Percentiles rank a stretch among this genome's conserved stretches.
Evolutionary conservation across 495 filamentous ascomycete species (phyloP).

Genomic region (Podospora australis): DNA sequence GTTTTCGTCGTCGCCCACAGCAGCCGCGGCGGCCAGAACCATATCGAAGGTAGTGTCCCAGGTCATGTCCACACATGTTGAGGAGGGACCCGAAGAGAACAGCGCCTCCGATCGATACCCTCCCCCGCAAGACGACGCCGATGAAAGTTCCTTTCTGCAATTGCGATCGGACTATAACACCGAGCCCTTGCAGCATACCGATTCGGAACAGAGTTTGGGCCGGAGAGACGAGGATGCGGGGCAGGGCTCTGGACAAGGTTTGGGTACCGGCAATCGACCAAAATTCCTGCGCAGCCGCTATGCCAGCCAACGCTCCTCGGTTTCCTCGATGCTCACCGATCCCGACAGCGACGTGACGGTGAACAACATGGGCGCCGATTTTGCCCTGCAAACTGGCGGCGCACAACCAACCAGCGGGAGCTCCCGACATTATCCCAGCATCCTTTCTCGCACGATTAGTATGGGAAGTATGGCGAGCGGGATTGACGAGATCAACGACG

Average conservation of each 20-base stretch:
- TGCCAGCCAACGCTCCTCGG: slow-evolving; percentile 70
- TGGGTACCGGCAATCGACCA: slow-evolving; percentile 43
- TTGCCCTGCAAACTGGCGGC: slow-evolving; percentile 77
- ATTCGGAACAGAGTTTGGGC: slow-evolving; percentile 6
- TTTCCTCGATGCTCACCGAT: slow-evolving; percentile 64
- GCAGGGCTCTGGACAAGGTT: slow-evolving; percentile 25
- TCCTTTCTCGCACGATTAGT: slow-evolving; percentile 73
- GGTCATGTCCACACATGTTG: slow-evolving; percentile 23
- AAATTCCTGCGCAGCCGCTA: slow-evolving; percentile 68
- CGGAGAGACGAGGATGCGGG: neutral
- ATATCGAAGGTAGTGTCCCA: slow-evolving; percentile 46
- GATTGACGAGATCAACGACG: slow-evolving; percentile 69
- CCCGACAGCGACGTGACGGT: slow-evolving; percentile 60
- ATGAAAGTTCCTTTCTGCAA: too few relatives aligned
- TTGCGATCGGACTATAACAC: too few relatives aligned
- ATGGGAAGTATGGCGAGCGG: slow-evolving; percentile 94
- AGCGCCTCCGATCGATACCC: slow-evolving; percentile 2
- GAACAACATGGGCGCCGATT: slow-evolving; percentile 65
- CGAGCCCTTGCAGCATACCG: slow-evolving; percentile 17
- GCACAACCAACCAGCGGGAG: slow-evolving; percentile 56
- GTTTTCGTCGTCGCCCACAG: slow-evolving; percentile 60
- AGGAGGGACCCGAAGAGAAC: slow-evolving; percentile 5
- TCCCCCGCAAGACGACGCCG: too few relatives aligned
- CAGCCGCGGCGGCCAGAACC: slow-evolving; percentile 54
- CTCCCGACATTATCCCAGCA: slow-evolving; percentile 45